phyloP scores from a whole-genome alignment of 345 rosid species.

The Salix exigua region DNA sequence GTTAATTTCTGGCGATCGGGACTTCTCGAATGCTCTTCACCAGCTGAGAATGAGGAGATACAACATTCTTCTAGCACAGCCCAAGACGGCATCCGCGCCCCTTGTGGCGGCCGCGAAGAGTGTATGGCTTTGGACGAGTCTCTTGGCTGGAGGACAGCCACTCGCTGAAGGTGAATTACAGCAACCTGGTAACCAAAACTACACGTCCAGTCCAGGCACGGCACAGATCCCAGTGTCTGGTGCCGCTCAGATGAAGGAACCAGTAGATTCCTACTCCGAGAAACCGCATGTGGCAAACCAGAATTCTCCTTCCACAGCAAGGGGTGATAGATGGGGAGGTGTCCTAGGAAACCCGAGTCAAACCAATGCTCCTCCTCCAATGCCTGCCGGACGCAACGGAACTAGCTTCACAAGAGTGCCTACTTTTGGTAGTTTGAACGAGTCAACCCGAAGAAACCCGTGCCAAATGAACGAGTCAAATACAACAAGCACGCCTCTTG shows the following conservation, averaged over 20 bases:
- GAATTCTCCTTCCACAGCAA: slow-evolving; percentile 11
- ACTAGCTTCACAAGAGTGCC: slow-evolving; percentile 17
- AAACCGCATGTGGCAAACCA: slow-evolving; percentile 25
- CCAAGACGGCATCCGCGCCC: slow-evolving; percentile 63
- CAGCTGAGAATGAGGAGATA: slow-evolving; percentile 85
- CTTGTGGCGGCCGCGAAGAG: slow-evolving; percentile 75
- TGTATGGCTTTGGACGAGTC: slow-evolving; percentile 85
- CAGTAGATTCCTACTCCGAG: slow-evolving; percentile 8
- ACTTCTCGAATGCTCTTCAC: slow-evolving; percentile 88
- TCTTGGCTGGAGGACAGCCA: slow-evolving; percentile 65
- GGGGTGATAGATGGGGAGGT: slow-evolving; percentile 20
- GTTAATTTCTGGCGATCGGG: slow-evolving; percentile 85
- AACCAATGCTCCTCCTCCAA: slow-evolving; percentile 1
- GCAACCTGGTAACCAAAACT: slow-evolving; percentile 32
- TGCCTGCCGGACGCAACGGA: slow-evolving; percentile 23
- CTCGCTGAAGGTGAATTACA: slow-evolving; percentile 42
- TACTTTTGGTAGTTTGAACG: slow-evolving; percentile 19
- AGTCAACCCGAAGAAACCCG: slow-evolving; percentile 2
- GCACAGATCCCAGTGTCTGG: slow-evolving; percentile 17
- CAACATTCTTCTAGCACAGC: slow-evolving; percentile 86
- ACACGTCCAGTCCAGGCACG: slow-evolving; percentile 18
- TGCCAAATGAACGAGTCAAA: slow-evolving; percentile 15
- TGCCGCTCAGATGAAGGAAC: slow-evolving; percentile 13
- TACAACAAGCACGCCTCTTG: not conserved
- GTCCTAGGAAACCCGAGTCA: slow-evolving; percentile 13